Evolutionary conservation across 202 grass and related monocot genomes (phyloP).

Genomic region (Digitaria exilis): DNA sequence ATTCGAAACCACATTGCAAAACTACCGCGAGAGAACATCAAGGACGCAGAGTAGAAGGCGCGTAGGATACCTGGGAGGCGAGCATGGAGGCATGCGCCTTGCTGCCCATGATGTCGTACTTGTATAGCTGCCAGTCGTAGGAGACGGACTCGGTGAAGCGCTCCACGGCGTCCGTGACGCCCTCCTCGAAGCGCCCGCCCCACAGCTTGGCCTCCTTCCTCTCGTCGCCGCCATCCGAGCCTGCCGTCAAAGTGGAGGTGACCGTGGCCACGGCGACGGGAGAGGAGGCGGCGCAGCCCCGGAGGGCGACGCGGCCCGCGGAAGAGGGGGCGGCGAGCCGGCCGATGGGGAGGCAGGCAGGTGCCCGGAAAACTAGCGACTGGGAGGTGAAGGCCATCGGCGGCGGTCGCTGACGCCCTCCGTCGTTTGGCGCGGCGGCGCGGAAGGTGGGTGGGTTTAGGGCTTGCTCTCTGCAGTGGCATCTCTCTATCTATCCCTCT

Average conservation of each 20-base stretch:
- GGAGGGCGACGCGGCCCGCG: not conserved
- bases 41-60: no score
- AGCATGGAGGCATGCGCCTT: conserved; percentile 91
- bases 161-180: conserved; percentile 82
- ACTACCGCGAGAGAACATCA: no score
- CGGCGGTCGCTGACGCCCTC: not conserved
- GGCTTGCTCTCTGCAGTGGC: no score
- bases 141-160: conserved; percentile 94
- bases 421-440: conserved; percentile 13
- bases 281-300: conserved; percentile 1
- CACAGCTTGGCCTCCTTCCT: conserved; percentile 78
- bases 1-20: no score
- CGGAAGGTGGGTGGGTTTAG: not conserved
- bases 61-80: conserved; percentile 56
- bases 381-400: conserved; percentile 42
- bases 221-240: conserved; percentile 23
- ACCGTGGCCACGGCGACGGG: not conserved
- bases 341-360: not conserved
- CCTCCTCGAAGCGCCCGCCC: conserved; percentile 89
- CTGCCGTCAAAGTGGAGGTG: conserved; percentile 15
- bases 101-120: conserved; percentile 92
- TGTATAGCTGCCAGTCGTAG: conserved; percentile 90
- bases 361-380: conserved; percentile 25
- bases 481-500: no score
- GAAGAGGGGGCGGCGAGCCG: not conserved